These are phyloP conservation scores for Periconia macrospinosa DNA, from an alignment of 2,329 filamentous ascomycete species.

Conservation along the genomic window DNA sequence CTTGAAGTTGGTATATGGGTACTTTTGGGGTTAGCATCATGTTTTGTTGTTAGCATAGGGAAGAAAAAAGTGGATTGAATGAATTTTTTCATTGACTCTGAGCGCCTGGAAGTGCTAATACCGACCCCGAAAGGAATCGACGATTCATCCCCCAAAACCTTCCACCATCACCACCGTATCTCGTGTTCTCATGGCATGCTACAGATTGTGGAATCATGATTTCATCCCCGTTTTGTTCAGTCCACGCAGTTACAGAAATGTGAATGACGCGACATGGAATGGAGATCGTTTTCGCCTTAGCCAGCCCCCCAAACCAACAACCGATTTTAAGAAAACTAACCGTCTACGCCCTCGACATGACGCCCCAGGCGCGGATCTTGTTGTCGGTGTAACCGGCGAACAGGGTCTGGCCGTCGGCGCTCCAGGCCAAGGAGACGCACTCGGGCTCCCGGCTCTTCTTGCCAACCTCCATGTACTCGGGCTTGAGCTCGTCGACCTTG, in stretches of 20 bases:
- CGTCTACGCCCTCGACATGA: constrained; percentile 46
- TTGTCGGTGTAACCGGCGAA: constrained; percentile 99
- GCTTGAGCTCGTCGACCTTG: constrained; percentile 99
- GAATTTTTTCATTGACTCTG: constrained; percentile 47
- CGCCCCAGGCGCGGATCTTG: constrained; percentile 59
- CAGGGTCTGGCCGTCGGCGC: constrained; percentile 96
- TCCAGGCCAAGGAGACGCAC: constrained; percentile 97
- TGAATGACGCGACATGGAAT: neutral
- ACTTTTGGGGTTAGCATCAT: neutral
- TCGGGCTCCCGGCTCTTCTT: constrained; percentile 99
- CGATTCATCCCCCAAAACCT: constrained; percentile 32
- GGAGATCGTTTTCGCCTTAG: neutral
- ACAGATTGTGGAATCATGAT: constrained; percentile 44
- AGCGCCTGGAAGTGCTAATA: constrained; percentile 47
- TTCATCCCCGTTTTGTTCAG: constrained; percentile 21
- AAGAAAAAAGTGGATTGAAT: constrained; percentile 38
- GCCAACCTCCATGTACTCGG: constrained; percentile 91
- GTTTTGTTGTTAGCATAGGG: neutral
- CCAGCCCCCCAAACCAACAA: neutral
- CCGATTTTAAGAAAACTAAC: neutral
- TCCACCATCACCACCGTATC: constrained; percentile 34
- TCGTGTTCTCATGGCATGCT: constrained; percentile 43
- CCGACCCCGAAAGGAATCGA: constrained; percentile 33
- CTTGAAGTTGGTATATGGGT: too few relatives aligned
- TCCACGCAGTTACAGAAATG: neutral